Evolutionary conservation across 208 protist species (phyloP).

Genomic region (Crithidia brevicula): DNA sequence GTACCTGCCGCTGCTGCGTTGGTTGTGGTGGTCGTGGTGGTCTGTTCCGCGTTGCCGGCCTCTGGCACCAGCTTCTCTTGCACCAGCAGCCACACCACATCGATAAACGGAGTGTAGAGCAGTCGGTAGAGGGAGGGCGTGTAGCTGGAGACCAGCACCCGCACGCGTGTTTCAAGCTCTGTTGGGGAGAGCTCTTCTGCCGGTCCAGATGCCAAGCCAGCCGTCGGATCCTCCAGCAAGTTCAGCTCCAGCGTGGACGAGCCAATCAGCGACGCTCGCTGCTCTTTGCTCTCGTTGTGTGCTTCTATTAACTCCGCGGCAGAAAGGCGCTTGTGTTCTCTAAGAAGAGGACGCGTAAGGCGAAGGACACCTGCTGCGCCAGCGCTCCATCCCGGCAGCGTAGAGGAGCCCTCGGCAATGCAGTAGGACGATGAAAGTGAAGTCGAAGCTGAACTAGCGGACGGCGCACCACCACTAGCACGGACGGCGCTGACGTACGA

Average conservation of each 20-base stretch:
- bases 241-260: slow-evolving; percentile 56
- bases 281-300: too few relatives aligned
- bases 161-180: slow-evolving; percentile 75
- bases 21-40: slow-evolving; percentile 1
- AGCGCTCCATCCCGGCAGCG: too few relatives aligned
- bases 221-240: slow-evolving; percentile 87
- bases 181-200: slow-evolving; percentile 76
- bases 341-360: not conserved
- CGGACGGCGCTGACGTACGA: too few relatives aligned
- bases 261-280: too few relatives aligned
- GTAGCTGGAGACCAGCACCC: slow-evolving; percentile 59
- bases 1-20: not conserved
- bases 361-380: too few relatives aligned
- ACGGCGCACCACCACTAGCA: too few relatives aligned
- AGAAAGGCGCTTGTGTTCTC: not conserved
- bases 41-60: not conserved
- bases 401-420: too few relatives aligned
- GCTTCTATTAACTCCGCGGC: not conserved
- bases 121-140: slow-evolving; percentile 57
- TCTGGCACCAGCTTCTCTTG: slow-evolving; percentile 50
- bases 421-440: too few relatives aligned
- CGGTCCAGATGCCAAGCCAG: slow-evolving; percentile 64
- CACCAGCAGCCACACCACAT: slow-evolving; percentile 61
- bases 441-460: too few relatives aligned
- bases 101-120: slow-evolving; percentile 80